phyloP scores from a whole-genome alignment of 2,329 filamentous ascomycete genomes.

The Pseudovirgaria hyperparasitica region DNA sequence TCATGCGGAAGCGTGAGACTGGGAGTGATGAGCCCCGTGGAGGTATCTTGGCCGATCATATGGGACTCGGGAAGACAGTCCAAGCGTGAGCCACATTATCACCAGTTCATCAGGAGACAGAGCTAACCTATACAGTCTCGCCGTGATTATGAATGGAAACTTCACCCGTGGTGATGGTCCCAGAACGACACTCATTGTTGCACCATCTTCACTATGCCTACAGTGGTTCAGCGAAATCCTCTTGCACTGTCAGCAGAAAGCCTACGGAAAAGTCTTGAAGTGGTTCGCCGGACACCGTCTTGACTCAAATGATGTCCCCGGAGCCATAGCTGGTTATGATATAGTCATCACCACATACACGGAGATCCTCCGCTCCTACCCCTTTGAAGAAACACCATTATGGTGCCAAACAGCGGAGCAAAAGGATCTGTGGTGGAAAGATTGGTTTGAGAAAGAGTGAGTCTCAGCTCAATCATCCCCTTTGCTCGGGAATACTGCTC shows the following conservation, averaged over 20 bases:
- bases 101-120: slow-evolving; percentile 25
- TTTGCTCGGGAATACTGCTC: no score
- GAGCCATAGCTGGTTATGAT: slow-evolving; percentile 13
- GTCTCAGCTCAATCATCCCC: no score
- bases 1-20: slow-evolving; percentile 43
- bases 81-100: slow-evolving; percentile 7
- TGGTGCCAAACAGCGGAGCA: slow-evolving; percentile 22
- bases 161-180: slow-evolving; percentile 5
- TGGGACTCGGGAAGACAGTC: slow-evolving; percentile 30
- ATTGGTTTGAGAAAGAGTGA: slow-evolving; percentile 16
- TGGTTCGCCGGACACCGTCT: slow-evolving; percentile 14
- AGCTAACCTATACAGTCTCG: no score
- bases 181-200: slow-evolving; percentile 31
- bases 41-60: slow-evolving; percentile 29
- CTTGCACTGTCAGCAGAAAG: slow-evolving; percentile 11
- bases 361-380: slow-evolving; percentile 29
- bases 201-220: slow-evolving; percentile 22
- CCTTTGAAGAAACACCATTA: slow-evolving; percentile 25
- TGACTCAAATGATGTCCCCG: slow-evolving; percentile 8
- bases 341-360: slow-evolving; percentile 30
- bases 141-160: slow-evolving; percentile 31
- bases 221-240: slow-evolving; percentile 28
- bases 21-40: slow-evolving; percentile 21
- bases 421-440: slow-evolving; percentile 27
- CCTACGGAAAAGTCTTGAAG: slow-evolving; percentile 11